Conservation (phyloP, 2,329 filamentous ascomycete genomes). For the Colletotrichum tofieldiae region DNA sequence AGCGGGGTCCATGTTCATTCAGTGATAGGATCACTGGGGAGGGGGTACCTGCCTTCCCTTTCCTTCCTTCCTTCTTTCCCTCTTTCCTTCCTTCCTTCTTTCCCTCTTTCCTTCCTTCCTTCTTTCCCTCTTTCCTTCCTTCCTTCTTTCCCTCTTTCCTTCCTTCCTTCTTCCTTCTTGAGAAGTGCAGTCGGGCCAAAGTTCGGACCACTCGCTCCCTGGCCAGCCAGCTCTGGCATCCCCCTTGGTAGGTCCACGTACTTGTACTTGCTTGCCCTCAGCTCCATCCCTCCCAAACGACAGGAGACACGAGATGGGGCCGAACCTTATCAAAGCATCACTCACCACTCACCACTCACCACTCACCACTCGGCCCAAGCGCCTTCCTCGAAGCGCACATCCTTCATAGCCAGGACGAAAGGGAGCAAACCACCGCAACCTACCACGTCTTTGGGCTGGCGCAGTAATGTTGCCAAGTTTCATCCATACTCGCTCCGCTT, state of each 20-base stretch:
- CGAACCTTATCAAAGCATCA: no score
- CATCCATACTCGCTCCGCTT: neutral
- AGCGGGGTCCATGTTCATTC: constrained; percentile 1
- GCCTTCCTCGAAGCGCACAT: neutral
- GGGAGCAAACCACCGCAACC: neutral
- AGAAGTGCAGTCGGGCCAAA: neutral
- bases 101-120: no score
- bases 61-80: no score
- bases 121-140: no score
- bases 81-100: no score
- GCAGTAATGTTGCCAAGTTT: no score
- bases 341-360: neutral
- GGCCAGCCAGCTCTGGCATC: neutral
- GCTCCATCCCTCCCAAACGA: no score
- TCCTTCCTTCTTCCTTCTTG: neutral
- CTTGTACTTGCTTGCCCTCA: neutral
- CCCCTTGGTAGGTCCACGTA: neutral
- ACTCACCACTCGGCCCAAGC: neutral
- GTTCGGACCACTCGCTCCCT: neutral
- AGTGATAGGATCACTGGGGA: neutral
- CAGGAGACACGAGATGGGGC: no score
- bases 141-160: neutral
- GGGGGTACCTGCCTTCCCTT: neutral
- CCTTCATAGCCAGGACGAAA: neutral
- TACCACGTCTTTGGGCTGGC: neutral